phyloP scores from a whole-genome alignment of 345 rosid species.

The Dovyalis caffra region DNA sequence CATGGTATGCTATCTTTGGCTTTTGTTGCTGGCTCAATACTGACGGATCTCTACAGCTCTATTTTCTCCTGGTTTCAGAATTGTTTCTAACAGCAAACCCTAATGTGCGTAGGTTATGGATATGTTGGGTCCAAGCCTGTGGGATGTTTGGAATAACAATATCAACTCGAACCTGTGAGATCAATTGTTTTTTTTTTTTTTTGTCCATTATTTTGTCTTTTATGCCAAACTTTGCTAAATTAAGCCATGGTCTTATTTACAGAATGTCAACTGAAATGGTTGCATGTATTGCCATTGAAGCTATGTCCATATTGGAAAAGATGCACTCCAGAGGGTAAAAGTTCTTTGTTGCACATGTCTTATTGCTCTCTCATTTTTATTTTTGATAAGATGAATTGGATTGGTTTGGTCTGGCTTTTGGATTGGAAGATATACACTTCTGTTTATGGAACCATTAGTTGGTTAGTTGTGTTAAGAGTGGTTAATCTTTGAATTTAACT shows the following conservation, averaged over 20 bases:
- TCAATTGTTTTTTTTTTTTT: neutral
- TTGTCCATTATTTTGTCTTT: neutral
- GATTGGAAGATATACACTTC: neutral
- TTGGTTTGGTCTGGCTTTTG: neutral
- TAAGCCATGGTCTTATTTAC: conserved; percentile 19
- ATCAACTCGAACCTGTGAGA: conserved; percentile 89
- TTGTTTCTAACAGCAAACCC: neutral
- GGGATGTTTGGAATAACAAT: conserved; percentile 95
- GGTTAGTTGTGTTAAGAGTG: neutral
- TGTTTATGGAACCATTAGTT: conserved; percentile 1
- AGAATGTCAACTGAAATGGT: conserved; percentile 89
- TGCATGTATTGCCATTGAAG: conserved; percentile 94
- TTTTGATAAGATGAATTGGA: conserved; percentile 7
- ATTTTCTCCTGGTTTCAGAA: neutral
- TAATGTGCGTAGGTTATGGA: conserved; percentile 76
- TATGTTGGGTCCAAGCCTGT: conserved; percentile 94
- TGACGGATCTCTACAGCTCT: neutral
- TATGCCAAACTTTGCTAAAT: neutral
- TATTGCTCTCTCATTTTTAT: neutral
- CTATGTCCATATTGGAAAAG: conserved; percentile 86
- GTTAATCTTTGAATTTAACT: neutral
- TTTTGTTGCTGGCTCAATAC: neutral
- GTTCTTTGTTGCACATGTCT: neutral
- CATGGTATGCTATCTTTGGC: conserved; percentile 48
- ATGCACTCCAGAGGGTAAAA: conserved; percentile 81